Evolutionary conservation across 2,329 filamentous ascomycete species (phyloP), one percentile per base, ranked within the genome.

Genomic region (Hypoxylon sp.): DNA sequence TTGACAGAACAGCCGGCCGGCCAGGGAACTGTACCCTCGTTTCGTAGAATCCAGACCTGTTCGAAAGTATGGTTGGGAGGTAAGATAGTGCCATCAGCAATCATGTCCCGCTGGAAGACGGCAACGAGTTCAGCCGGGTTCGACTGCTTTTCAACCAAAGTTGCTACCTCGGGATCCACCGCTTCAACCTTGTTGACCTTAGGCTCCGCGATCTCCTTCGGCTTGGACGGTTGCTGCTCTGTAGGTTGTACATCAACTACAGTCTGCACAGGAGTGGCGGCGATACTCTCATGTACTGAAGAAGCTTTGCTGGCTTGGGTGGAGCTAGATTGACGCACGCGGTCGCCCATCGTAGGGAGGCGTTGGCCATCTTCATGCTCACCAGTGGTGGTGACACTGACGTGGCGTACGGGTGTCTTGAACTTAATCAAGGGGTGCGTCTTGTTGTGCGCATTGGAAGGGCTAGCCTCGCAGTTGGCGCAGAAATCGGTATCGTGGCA

Each of bases 401-500:
- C 93, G 73, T 93, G 91, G 73, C 93, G 92, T 53, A 99, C 91
- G 9, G 95, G 92, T 2, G 93, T 97, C 87, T 94, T 97, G 85
- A 99, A 94, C 84, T 97, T 98, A 84, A 99, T 94, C 74, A 99
- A 84, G 29, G 96, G 96, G 76, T 99, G 96, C n/a, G 94, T 97
- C 80, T 90, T 91, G 85, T 98, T 98, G 84, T 99, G 96, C 22
- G 84, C 84, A 80, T 97, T 95, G 71, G 85, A 85, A 6, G 96
- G 96, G 75, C 90, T 90, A 53, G 95, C 94, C 83, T 99, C 97
- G 82, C 96, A 99, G 77, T 88, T 92, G 77, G 92, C 93, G 79
- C 96, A 99, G 84, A 98, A 97, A 81, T 99, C 96, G 35, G 91
- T 91, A 79, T 99, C 94, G 77, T 97, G 87, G 84, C 96, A 99